A percentile compares a stretch with the other conserved stretches of the same genome.
Evolutionary conservation across 768 basidiomycete species (phyloP).

Genomic region (Boletus reticulatus): DNA sequence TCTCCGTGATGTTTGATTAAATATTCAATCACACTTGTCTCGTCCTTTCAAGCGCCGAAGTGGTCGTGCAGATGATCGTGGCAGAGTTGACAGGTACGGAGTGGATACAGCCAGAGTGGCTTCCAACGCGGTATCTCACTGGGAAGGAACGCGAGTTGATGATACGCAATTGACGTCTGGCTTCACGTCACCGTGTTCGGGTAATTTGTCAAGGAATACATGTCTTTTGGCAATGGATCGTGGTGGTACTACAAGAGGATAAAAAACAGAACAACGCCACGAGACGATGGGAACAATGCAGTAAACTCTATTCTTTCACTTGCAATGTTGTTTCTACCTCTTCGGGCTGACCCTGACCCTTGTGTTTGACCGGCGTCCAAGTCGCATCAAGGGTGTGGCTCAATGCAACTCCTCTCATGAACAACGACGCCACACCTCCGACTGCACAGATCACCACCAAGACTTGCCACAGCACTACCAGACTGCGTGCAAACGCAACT

Average conservation of each 20-base stretch:
- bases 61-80: constrained; percentile 54
- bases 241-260: too few species aligned
- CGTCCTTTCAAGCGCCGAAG: constrained; percentile 50
- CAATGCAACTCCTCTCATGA: constrained; percentile 16
- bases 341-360: not conserved
- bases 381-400: constrained; percentile 4
- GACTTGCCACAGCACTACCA: constrained; percentile 42
- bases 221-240: too few species aligned
- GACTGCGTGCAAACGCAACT: constrained; percentile 40
- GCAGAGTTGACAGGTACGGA: constrained; percentile 42
- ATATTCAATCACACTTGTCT: not conserved
- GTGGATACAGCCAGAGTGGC: constrained; percentile 60
- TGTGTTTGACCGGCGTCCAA: constrained; percentile 2
- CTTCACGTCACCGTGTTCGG: too few species aligned
- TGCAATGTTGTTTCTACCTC: not conserved
- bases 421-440: constrained; percentile 13
- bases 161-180: not conserved
- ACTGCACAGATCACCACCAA: constrained; percentile 37
- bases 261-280: not conserved
- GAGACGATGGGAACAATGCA: not conserved
- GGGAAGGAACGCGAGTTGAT: constrained; percentile 12
- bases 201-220: too few species aligned
- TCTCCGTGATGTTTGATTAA: too few species aligned
- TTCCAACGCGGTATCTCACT: constrained; percentile 56
- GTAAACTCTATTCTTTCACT: not conserved